Base-by-base conservation (phyloP, 768 basidiomycete genomes). In the Mycena sanguinolenta region DNA sequence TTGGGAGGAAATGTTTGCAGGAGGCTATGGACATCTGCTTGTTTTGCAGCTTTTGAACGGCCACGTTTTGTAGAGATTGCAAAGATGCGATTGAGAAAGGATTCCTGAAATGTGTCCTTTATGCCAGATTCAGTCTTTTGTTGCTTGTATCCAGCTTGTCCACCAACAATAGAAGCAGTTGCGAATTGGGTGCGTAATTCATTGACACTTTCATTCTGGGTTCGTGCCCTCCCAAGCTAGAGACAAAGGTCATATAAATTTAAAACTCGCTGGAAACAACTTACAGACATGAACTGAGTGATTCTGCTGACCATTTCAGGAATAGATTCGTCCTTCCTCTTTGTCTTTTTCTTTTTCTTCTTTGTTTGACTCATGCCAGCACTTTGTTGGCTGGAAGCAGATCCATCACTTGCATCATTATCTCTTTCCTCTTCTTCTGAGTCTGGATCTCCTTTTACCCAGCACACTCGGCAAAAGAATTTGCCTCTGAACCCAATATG, bases 401-500 rank as follows among this genome's bases (percentile, higher is more conserved):
- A 32, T 38, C 42, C 9, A 34, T 16, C 49, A 50, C 60, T 21
- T 16, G 10, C 57, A 25, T 62, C 60, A 36, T 66, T 54, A 12
- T 65, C 66, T n/a, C n/a, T n/a, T n/a, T n/a, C n/a, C 25, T 71
- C 67, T 21, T 69, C 60, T 46, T 72, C 55, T n/a, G n/a, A n/a
- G 38, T 65, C 42, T 34, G 72, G 55, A 32, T 73, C 67, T 28
- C 63, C 63, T 8, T 79, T 79, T 54, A 83, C 84, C 68, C 73
- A 70, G 66, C 86, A 88, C 0, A 69, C 72, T 2, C 82, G 78
- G 63, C 86, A 88, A 70, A 85, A 85, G 30, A 74, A 77, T 32
- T 81, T 83, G 0, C 79, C 84, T 0, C 54, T 63, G 12, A 83
- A 65, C 0, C 84, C 85, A 65, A 85, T 80, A 58, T 88, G 87